These are phyloP conservation scores for Cytospora leucostoma DNA, from an alignment of 2,329 filamentous ascomycete genomes.

Conservation along the genomic window DNA sequence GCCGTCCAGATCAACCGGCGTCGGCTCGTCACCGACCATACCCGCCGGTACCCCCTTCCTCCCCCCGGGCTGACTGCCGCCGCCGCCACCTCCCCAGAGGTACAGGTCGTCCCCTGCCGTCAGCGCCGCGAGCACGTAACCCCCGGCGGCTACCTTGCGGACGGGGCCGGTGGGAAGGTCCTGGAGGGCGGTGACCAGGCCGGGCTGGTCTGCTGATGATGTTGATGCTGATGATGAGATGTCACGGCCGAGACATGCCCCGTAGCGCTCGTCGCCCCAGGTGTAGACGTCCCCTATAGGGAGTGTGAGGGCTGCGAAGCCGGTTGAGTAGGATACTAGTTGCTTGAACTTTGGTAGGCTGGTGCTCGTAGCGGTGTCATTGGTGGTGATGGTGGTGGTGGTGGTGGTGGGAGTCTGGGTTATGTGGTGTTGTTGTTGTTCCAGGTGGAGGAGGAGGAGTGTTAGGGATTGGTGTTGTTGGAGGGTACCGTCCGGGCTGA, in stretches of 20 bases:
- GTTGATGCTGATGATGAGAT: conserved; percentile 35
- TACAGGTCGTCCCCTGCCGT: conserved; percentile 61
- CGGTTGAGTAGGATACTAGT: conserved; percentile 50
- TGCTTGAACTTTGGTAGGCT: conserved; percentile 40
- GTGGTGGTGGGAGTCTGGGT: conserved; percentile 23
- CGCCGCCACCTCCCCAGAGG: conserved; percentile 49
- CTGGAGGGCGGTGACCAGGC: conserved; percentile 49
- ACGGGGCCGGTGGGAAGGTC: conserved; percentile 55
- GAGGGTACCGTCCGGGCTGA: conserved; percentile 29
- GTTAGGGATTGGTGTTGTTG: conserved; percentile 32
- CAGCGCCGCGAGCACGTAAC: conserved; percentile 59
- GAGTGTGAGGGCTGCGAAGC: conserved; percentile 49
- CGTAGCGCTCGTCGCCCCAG: conserved; percentile 61
- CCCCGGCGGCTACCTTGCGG: conserved; percentile 55
- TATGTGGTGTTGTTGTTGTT: conserved; percentile 33
- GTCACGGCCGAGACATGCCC: conserved; percentile 57
- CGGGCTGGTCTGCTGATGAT: conserved; percentile 50
- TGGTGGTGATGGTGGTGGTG: background rate
- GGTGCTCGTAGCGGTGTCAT: conserved; percentile 27
- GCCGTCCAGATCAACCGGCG: conserved; percentile 48
- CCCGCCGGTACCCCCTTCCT: conserved; percentile 37
- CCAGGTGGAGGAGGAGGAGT: too few species aligned
- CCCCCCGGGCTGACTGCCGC: conserved; percentile 42
- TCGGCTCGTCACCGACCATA: conserved; percentile 39
- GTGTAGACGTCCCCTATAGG: conserved; percentile 49